Conservation (phyloP, 805 yeast genomes). For the Candida takata region DNA sequence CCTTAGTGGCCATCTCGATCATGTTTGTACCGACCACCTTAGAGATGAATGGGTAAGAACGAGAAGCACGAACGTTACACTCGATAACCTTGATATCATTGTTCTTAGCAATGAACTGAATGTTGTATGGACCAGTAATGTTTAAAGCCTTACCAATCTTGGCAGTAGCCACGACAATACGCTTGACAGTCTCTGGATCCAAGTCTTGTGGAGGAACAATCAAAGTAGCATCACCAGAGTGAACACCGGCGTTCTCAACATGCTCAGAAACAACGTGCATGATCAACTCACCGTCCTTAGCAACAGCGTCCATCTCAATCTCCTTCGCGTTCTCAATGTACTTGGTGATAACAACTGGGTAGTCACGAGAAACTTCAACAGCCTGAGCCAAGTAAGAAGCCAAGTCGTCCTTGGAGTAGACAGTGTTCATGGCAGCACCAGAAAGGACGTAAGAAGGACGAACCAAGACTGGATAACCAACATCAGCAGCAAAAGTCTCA, state of each 20-base stretch:
- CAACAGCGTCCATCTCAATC: slow-evolving; percentile 98
- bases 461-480: slow-evolving; percentile 89
- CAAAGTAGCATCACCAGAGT: slow-evolving; percentile 97
- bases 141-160: slow-evolving; percentile 92
- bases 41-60: slow-evolving; percentile 97
- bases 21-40: slow-evolving; percentile 95
- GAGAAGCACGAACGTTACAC: slow-evolving; percentile 98
- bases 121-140: slow-evolving; percentile 96
- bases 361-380: slow-evolving; percentile 94
- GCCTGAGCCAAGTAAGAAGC: slow-evolving; percentile 88
- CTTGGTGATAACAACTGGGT: slow-evolving; percentile 96
- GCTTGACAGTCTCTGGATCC: slow-evolving; percentile 80
- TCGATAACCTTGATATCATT: slow-evolving; percentile 96
- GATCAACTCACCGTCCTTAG: slow-evolving; percentile 85
- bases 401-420: slow-evolving; percentile 81
- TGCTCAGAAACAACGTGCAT: slow-evolving; percentile 98
- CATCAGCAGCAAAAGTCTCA: slow-evolving; percentile 83
- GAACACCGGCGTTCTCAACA: slow-evolving; percentile 98
- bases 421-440: slow-evolving; percentile 99
- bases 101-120: slow-evolving; percentile 93
- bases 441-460: slow-evolving; percentile 96
- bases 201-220: slow-evolving; percentile 96
- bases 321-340: slow-evolving; percentile 96
- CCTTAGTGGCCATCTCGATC: slow-evolving; percentile 96
- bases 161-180: slow-evolving; percentile 93